Evolutionary conservation across 306 rosid genomes (phyloP).

Genomic region (Cucurbita moschata): DNA sequence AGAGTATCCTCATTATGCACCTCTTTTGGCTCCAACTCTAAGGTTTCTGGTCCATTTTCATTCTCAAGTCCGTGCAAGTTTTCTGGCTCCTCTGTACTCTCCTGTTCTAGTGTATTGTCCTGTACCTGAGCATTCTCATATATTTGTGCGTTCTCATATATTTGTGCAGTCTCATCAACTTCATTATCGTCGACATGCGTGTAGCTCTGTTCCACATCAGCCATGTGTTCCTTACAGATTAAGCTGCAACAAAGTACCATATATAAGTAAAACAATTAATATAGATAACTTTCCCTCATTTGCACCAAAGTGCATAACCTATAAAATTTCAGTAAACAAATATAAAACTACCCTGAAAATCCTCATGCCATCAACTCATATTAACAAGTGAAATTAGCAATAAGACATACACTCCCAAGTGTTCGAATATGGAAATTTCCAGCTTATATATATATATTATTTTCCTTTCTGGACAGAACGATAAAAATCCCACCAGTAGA

Average conservation of each 20-base stretch:
- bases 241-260: background rate
- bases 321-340: background rate
- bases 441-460: background rate
- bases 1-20: slow-evolving; percentile 29
- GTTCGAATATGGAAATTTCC: background rate
- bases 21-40: slow-evolving; percentile 22
- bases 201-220: slow-evolving; percentile 38
- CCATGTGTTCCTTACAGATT: slow-evolving; percentile 29
- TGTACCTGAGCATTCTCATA: slow-evolving; percentile 7
- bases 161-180: slow-evolving; percentile 3
- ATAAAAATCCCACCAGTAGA: background rate
- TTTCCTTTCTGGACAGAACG: background rate
- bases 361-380: background rate
- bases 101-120: slow-evolving; percentile 1
- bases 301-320: background rate
- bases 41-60: slow-evolving; percentile 16
- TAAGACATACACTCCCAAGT: background rate
- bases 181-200: slow-evolving; percentile 17
- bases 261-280: background rate
- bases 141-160: background rate
- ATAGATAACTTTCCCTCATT: background rate
- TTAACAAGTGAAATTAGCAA: background rate
- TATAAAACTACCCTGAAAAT: background rate
- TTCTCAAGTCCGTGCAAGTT: slow-evolving; percentile 11
- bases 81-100: slow-evolving; percentile 6